A percentile compares a stretch with the other conserved stretches of the same genome.
Evolutionary conservation across 352 stramenopile genomes (phyloP).

Genomic region (Globisporangium iwayamae): DNA sequence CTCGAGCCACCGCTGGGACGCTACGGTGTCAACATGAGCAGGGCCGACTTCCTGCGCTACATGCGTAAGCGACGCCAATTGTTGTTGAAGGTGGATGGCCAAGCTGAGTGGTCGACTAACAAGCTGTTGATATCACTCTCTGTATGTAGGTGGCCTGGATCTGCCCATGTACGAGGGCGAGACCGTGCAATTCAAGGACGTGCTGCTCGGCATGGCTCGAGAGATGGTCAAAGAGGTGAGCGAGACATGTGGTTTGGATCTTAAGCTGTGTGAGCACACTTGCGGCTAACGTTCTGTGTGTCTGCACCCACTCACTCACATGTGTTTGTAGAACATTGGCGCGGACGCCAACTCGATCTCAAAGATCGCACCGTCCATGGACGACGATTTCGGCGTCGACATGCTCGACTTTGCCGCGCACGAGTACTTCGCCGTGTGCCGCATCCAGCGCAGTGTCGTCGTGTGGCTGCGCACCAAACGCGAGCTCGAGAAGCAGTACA

Average conservation of each 20-base stretch:
- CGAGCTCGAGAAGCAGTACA: constrained; percentile 62
- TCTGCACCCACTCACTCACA: neutral
- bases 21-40: constrained; percentile 36
- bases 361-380: constrained; percentile 33
- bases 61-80: constrained; percentile 35
- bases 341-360: constrained; percentile 38
- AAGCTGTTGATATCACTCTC: neutral
- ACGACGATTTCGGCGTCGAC: constrained; percentile 30
- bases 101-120: neutral
- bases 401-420: constrained; percentile 62
- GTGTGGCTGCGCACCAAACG: constrained; percentile 70
- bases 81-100: neutral
- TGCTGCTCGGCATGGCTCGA: constrained; percentile 74
- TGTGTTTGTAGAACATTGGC: constrained; percentile 25
- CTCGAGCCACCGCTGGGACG: constrained; percentile 77
- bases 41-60: constrained; percentile 49
- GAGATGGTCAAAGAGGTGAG: constrained; percentile 78
- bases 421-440: constrained; percentile 61
- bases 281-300: constrained; percentile 7
- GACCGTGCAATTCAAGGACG: constrained; percentile 84
- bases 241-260: neutral
- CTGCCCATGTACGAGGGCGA: constrained; percentile 83
- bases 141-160: constrained; percentile 45
- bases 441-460: constrained; percentile 52
- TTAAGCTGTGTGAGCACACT: neutral